Conservation (phyloP, 129 eudicot genomes). For the Flaveria linearis region DNA sequence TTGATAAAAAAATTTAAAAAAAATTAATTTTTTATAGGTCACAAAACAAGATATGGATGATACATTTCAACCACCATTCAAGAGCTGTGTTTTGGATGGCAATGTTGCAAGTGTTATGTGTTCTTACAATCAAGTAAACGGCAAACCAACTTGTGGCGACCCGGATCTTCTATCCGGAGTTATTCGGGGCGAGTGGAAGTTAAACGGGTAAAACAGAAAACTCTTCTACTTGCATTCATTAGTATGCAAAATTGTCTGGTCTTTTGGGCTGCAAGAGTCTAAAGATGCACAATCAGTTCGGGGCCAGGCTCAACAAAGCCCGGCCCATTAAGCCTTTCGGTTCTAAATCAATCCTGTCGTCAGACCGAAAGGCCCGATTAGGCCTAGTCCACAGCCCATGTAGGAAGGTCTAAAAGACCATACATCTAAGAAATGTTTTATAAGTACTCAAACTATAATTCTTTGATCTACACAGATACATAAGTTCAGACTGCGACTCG, state of each 20-base stretch:
- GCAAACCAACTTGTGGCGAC: constrained; percentile 91
- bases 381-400: background rate
- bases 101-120: constrained; percentile 99
- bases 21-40: constrained; percentile 41
- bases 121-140: constrained; percentile 94
- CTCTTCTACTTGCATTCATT: constrained; percentile 5
- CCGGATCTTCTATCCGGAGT: constrained; percentile 71
- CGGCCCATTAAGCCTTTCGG: background rate
- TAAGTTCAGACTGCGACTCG: constrained; percentile 90
- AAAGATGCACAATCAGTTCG: background rate
- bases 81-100: constrained; percentile 91
- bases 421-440: background rate
- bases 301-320: background rate
- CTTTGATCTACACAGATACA: constrained; percentile 51
- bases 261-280: background rate
- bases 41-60: constrained; percentile 93
- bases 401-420: background rate
- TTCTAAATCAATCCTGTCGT: background rate
- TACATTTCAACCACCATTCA: constrained; percentile 90
- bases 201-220: constrained; percentile 66
- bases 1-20: background rate
- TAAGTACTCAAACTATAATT: constrained; percentile 2
- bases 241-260: background rate
- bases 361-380: background rate
- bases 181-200: constrained; percentile 88